Conservation (phyloP, 2,329 filamentous ascomycete genomes). For the Phaeosphaeria sp. region DNA sequence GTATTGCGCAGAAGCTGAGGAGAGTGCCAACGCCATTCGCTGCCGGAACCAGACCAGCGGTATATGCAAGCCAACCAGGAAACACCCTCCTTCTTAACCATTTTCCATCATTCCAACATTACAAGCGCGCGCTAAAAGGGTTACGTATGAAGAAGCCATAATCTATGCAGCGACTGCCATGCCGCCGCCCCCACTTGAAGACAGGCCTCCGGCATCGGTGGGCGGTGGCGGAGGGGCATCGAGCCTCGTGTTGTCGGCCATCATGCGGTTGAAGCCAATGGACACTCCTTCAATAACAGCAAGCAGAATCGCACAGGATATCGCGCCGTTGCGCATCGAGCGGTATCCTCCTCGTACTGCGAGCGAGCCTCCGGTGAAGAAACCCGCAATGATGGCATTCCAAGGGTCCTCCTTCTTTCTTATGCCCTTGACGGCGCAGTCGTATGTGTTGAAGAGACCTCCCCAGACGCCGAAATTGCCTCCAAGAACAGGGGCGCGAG, state of each 20-base stretch:
- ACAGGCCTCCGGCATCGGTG: slow-evolving; percentile 27
- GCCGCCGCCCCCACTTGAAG: slow-evolving; percentile 22
- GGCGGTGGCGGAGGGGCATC: slow-evolving; percentile 63
- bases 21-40: slow-evolving; percentile 46
- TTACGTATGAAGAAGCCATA: slow-evolving; percentile 14
- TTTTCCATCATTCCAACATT: slow-evolving; percentile 21
- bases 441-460: slow-evolving; percentile 92
- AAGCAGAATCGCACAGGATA: slow-evolving; percentile 91
- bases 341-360: slow-evolving; percentile 91
- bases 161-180: slow-evolving; percentile 35
- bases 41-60: slow-evolving; percentile 29
- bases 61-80: slow-evolving; percentile 38
- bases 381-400: slow-evolving; percentile 96
- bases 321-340: slow-evolving; percentile 92
- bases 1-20: slow-evolving; percentile 44
- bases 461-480: slow-evolving; percentile 99
- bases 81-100: slow-evolving; percentile 22
- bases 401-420: slow-evolving; percentile 97
- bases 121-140: slow-evolving; percentile 21
- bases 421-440: slow-evolving; percentile 92
- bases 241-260: slow-evolving; percentile 85
- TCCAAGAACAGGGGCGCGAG: slow-evolving; percentile 91
- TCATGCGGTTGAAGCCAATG: slow-evolving; percentile 93
- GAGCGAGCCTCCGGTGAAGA: slow-evolving; percentile 86
- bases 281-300: slow-evolving; percentile 97